A percentile compares a stretch with the other conserved stretches of the same genome.
phyloP scores from a whole-genome alignment of 1,284 basidiomycete species.

The Naganishia liquefaciens region DNA sequence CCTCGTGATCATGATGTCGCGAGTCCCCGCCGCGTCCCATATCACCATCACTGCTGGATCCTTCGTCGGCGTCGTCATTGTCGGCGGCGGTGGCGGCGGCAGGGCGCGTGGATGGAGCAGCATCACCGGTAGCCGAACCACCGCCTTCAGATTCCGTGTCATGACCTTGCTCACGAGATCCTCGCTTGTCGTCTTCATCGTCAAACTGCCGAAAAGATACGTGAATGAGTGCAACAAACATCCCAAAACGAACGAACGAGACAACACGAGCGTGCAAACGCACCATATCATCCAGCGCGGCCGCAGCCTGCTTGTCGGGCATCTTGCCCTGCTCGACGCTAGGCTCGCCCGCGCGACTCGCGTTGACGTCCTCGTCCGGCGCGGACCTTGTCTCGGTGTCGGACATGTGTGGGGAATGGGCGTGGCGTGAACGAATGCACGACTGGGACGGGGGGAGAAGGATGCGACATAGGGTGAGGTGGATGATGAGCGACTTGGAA shows the following conservation, averaged over 20 bases:
- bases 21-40: conserved; percentile 25
- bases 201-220: not conserved
- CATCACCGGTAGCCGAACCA: no score
- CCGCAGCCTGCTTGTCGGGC: not conserved
- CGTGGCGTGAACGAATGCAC: not conserved
- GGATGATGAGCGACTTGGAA: not conserved
- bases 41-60: conserved; percentile 10
- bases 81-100: not conserved
- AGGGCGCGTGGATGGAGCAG: not conserved
- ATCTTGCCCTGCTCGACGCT: not conserved
- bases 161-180: not conserved
- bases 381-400: conserved; percentile 1
- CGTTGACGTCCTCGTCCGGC: conserved; percentile 6
- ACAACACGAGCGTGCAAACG: not conserved
- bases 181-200: conserved; percentile 1
- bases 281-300: conserved; percentile 19
- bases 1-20: conserved; percentile 32
- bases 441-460: not conserved
- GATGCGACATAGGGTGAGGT: no score
- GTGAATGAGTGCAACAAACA: not conserved
- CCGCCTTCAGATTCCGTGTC: not conserved
- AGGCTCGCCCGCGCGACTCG: conserved; percentile 9
- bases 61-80: not conserved
- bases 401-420: conserved; percentile 6
- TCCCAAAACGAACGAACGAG: not conserved